phyloP scores from a whole-genome alignment of 371 early-diverging fungal species.

The Saksenaea vasiformis region DNA sequence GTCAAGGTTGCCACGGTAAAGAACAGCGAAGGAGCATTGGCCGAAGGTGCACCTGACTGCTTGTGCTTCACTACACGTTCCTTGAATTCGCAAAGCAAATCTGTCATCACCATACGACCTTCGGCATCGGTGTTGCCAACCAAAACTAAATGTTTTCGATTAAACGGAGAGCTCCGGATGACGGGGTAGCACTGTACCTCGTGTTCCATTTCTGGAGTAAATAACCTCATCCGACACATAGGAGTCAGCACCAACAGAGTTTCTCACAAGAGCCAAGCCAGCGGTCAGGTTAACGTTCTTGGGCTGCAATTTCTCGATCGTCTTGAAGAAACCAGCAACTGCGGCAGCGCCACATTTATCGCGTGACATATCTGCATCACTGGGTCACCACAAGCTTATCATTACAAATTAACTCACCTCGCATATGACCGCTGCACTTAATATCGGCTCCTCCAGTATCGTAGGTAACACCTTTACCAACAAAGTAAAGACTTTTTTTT shows the following conservation, averaged over 20 bases:
- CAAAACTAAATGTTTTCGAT: constrained; percentile 45
- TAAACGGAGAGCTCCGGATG: not conserved
- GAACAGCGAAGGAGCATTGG: constrained; percentile 56
- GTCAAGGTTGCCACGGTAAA: constrained; percentile 90
- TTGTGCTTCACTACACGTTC: constrained; percentile 69
- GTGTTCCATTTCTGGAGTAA: constrained; percentile 77
- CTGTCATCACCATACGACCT: constrained; percentile 91
- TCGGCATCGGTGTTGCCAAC: constrained; percentile 92
- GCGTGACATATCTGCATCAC: constrained; percentile 70
- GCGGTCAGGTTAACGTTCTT: constrained; percentile 71
- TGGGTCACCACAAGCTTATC: not conserved
- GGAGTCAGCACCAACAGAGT: constrained; percentile 79
- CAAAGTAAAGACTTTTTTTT: constrained; percentile 68
- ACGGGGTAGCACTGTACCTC: constrained; percentile 35
- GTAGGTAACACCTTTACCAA: constrained; percentile 91
- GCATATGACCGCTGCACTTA: constrained; percentile 83
- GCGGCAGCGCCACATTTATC: constrained; percentile 91
- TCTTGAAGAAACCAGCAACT: constrained; percentile 83
- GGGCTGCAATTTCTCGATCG: constrained; percentile 67
- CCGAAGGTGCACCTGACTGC: constrained; percentile 31
- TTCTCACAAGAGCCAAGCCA: constrained; percentile 77
- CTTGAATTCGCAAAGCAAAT: constrained; percentile 77
- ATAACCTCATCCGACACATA: constrained; percentile 87
- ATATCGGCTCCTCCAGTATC: constrained; percentile 92
- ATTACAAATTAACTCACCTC: constrained; percentile 45